phyloP scores from a whole-genome alignment of 306 rosid genomes.

The Cucurbita argyrosperma region DNA sequence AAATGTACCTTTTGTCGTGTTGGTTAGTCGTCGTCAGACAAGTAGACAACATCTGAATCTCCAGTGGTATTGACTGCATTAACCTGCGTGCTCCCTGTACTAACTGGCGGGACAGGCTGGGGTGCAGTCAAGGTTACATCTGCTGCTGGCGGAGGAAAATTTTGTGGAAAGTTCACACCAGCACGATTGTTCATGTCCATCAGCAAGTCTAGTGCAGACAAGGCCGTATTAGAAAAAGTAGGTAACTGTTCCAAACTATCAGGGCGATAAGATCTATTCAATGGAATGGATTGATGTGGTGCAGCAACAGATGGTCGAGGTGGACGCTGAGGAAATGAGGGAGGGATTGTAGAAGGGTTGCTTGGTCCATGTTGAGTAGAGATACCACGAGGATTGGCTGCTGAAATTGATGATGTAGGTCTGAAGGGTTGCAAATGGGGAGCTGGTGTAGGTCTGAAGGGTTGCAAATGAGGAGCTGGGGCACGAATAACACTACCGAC shows the following conservation, averaged over 20 bases:
- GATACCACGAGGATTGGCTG: slow-evolving; percentile 11
- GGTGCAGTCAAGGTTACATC: slow-evolving; percentile 4
- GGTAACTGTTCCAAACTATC: slow-evolving; percentile 12
- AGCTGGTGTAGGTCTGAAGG: slow-evolving; percentile 44
- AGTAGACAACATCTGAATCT: slow-evolving; percentile 38
- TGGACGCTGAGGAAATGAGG: slow-evolving; percentile 15
- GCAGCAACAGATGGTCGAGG: slow-evolving; percentile 10
- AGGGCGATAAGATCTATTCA: slow-evolving; percentile 6
- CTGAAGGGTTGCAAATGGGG: slow-evolving; percentile 60
- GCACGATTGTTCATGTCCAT: slow-evolving; percentile 16
- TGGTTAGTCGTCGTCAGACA: slow-evolving; percentile 74
- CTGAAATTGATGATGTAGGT: slow-evolving; percentile 23
- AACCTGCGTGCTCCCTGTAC: slow-evolving; percentile 3
- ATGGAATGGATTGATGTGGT: slow-evolving; percentile 14
- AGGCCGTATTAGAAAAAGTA: slow-evolving; percentile 2
- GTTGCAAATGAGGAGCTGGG: slow-evolving; percentile 66
- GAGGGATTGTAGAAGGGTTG: slow-evolving; percentile 13
- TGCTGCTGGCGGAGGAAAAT: slow-evolving; percentile 9
- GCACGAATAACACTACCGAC: slow-evolving; percentile 31
- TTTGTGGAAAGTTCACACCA: slow-evolving; percentile 15
- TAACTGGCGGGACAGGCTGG: slow-evolving; percentile 10
- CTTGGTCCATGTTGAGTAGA: slow-evolving; percentile 23
- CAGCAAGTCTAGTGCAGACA: slow-evolving; percentile 18
- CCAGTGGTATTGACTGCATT: slow-evolving; percentile 13
- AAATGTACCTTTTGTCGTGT: neutral